Evolutionary conservation across 164 flowering plant genomes (phyloP).

Genomic region (Platanus orientalis): DNA sequence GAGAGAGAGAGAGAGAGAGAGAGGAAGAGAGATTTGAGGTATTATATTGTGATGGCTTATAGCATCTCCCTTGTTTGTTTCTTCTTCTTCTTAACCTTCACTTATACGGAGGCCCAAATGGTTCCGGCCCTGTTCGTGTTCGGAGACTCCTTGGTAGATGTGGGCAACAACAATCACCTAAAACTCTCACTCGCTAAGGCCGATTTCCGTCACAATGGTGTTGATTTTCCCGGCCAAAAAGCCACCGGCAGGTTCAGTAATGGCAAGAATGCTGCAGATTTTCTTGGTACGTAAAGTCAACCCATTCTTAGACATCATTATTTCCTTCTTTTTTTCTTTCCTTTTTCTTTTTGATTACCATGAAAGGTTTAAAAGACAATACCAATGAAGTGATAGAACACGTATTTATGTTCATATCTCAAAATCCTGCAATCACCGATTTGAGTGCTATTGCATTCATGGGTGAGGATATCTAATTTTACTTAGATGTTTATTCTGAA

Average conservation of each 20-base stretch:
- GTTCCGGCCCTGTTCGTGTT: slow-evolving; percentile 61
- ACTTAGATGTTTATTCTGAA: too few species aligned
- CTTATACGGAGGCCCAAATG: slow-evolving; percentile 20
- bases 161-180: slow-evolving; percentile 75
- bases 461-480: too few species aligned
- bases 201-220: slow-evolving; percentile 68
- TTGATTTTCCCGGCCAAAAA: slow-evolving; percentile 56
- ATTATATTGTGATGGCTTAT: neutral
- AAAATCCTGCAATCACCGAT: too few species aligned
- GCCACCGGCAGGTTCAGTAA: slow-evolving; percentile 78
- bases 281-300: slow-evolving; percentile 41
- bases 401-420: too few species aligned
- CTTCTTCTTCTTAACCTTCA: neutral
- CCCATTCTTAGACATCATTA: too few species aligned
- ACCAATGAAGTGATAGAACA: too few species aligned
- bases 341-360: too few species aligned
- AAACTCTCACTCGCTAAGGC: slow-evolving; percentile 51
- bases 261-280: slow-evolving; percentile 80
- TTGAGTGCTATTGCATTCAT: too few species aligned
- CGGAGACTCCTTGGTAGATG: slow-evolving; percentile 82
- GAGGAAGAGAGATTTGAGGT: neutral
- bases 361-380: too few species aligned
- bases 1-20: neutral
- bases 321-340: too few species aligned
- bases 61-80: neutral